phyloP scores from a whole-genome alignment of 805 yeast genomes.

The Ogataea kodamae region DNA sequence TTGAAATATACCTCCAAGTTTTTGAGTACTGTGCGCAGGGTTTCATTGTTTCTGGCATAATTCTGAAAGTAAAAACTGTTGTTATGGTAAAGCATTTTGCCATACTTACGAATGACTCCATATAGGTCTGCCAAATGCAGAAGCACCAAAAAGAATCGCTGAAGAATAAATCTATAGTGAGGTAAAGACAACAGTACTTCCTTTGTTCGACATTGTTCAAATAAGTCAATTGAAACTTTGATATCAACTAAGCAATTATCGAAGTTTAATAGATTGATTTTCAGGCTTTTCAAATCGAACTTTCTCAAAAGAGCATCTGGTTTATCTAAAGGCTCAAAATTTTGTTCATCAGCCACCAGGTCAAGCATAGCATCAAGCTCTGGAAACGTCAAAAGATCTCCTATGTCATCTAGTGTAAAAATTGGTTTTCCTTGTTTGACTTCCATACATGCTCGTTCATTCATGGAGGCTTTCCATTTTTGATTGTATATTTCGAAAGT shows the following conservation, averaged over 20 bases:
- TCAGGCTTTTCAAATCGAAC: slow-evolving; percentile 24
- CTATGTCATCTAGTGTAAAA: slow-evolving; percentile 16
- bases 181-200: slow-evolving; percentile 23
- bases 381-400: slow-evolving; percentile 19
- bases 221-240: slow-evolving; percentile 22
- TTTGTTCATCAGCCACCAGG: slow-evolving; percentile 4
- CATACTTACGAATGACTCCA: slow-evolving; percentile 43
- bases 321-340: slow-evolving; percentile 20
- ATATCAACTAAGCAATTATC: slow-evolving; percentile 30
- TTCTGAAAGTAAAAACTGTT: slow-evolving; percentile 43
- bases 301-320: slow-evolving; percentile 20
- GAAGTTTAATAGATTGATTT: slow-evolving; percentile 27
- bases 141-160: slow-evolving; percentile 39
- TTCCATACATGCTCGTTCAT: slow-evolving; percentile 18
- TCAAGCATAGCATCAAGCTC: slow-evolving; percentile 17
- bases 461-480: slow-evolving; percentile 26
- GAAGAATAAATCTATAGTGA: slow-evolving; percentile 34
- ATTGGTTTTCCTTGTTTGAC: slow-evolving; percentile 11
- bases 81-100: slow-evolving; percentile 44
- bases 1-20: slow-evolving; percentile 29
- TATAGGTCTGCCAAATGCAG: slow-evolving; percentile 50
- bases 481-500: slow-evolving; percentile 27
- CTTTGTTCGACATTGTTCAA: slow-evolving; percentile 24
- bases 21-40: slow-evolving; percentile 24
- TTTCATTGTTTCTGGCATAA: slow-evolving; percentile 30